Evolutionary conservation across 441 rosid species (phyloP), one percentile per base, ranked within the genome.

Genomic region (Pelargonium fulgidum): DNA sequence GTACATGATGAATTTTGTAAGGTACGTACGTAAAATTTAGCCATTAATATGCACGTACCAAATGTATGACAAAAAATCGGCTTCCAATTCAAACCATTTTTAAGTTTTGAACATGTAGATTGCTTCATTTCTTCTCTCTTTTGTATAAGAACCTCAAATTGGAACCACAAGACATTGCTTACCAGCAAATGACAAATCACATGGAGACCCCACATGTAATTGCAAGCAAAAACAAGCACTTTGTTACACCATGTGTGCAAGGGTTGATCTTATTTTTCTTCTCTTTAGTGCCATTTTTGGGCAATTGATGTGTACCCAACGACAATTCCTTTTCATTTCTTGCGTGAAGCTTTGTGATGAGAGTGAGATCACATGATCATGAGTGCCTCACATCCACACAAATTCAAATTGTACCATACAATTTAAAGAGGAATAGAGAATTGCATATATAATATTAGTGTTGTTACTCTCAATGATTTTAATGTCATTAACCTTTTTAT

Each of bases 281-380:
- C 52, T 59, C 12, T 24, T 42, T 9, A 8, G 7, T 65, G 61
- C 77, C 70, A 65, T 56, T 75, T 71, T 7, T 0, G 70, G 70
- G 12, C 29, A 24, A 50, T 61, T 62, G 67, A 61, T 66, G 41
- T 19, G 65, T 42, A 59, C 24, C 2, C 36, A 29, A n/a, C 13
- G n/a, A 54, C 70, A 52, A 26, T 24, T 47, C 39, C 17, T 2
- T 54, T 16, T 61, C 50, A 7, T 39, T 13, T 26, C 22, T 84
- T 78, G 71, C 81, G 80, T 76, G 69, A 75, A 81, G 72, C 56
- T 17, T 70, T 79, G 5, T 45, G 48, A 2, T 64, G 77, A 77
- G 70, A 75, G 77, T 69, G 26, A 75, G 24, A 4, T 64, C 9
- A 12, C 69, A 7, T 24, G 26, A 24, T 24, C 26, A 24, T 24